These are phyloP conservation scores for Peronospora tabacina DNA, from an alignment of 352 stramenopile species.

Conservation along the genomic window DNA sequence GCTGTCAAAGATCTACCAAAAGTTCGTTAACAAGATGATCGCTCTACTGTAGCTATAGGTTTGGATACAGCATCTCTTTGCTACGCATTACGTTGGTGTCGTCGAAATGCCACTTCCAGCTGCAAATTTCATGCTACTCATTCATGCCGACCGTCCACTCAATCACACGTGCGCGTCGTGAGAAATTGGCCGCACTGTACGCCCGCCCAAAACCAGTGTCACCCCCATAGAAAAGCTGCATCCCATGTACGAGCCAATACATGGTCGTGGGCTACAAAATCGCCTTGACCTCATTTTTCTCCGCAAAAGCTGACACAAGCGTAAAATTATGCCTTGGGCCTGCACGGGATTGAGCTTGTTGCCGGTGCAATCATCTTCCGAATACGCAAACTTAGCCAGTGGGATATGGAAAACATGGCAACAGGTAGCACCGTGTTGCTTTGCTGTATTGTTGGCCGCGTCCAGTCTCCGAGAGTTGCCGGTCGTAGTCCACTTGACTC, in stretches of 20 bases:
- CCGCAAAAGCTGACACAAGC: slow-evolving; percentile 36
- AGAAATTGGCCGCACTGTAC: slow-evolving; percentile 28
- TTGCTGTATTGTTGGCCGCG: slow-evolving; percentile 17
- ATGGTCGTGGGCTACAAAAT: slow-evolving; percentile 56
- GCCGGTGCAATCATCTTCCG: slow-evolving; percentile 19
- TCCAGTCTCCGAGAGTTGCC: slow-evolving; percentile 22
- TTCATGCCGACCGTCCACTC: slow-evolving; percentile 40
- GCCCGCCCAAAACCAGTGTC: slow-evolving; percentile 35
- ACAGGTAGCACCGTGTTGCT: slow-evolving; percentile 24
- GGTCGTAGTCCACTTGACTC: slow-evolving; percentile 44
- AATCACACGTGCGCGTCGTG: slow-evolving; percentile 44
- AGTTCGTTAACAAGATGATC: too few species aligned
- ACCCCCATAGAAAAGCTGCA: slow-evolving; percentile 54
- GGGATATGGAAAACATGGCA: slow-evolving; percentile 61
- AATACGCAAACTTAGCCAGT: slow-evolving; percentile 37
- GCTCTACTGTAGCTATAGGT: slow-evolving; percentile 13
- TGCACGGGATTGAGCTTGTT: slow-evolving; percentile 37
- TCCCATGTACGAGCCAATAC: slow-evolving; percentile 29
- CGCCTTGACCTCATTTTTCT: slow-evolving; percentile 53
- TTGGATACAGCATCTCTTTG: slow-evolving; percentile 27
- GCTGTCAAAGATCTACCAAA: too few species aligned
- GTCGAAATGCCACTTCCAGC: slow-evolving; percentile 37
- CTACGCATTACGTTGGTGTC: slow-evolving; percentile 17
- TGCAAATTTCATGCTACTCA: slow-evolving; percentile 35
- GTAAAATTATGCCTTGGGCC: slow-evolving; percentile 33